Evolutionary conservation across 345 rosid genomes (phyloP), one percentile per base, ranked within the genome.

Genomic region (Kernera saxatilis): DNA sequence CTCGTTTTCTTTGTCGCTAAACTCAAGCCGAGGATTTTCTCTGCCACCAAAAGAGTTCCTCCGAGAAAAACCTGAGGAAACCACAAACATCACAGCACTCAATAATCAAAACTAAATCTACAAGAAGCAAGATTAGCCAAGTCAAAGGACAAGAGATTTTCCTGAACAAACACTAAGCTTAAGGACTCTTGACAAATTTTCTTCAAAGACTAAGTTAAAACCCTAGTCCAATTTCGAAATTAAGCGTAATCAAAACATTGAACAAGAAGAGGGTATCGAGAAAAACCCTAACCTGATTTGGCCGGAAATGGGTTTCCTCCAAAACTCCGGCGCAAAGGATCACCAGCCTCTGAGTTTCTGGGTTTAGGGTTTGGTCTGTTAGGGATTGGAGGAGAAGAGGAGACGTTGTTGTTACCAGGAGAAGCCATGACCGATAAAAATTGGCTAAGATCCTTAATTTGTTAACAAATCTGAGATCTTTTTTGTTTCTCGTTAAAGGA

Each of bases 321-420:
- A 51, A 84, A 88, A 48, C 96, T 88, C 82, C 97, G 84, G 27
- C 95, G 84, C 76, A 83, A 79, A 5, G 91, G 85, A 18, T 88
- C 83, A 30, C 33, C 69, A 0, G 64, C 57, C 68, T 91, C 95
- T 0, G 93, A 88, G 66, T 79, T 83, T 75, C 93, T 84, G 19
- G 86, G 76, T 53, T 8, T 68, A 44, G 86, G 81, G 67, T 74
- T 85, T 41, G 72, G 64, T 57, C 80, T 77, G 67, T 61, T 52
- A 11, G 80, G 71, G 3, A 62, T 37, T 14, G 80, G 72, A 15
- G 83, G 73, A 46, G 68, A 70, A 41, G 73, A 55, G 51, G 77
- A 48, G 51, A 69, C 2, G 3, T 59, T 62, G 27, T 75, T 78
- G 70, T 61, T 61, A 11, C 50, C 9, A 3, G 64, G 69, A 51